phyloP scores from a whole-genome alignment of 345 rosid species.

The Populus tremula region DNA sequence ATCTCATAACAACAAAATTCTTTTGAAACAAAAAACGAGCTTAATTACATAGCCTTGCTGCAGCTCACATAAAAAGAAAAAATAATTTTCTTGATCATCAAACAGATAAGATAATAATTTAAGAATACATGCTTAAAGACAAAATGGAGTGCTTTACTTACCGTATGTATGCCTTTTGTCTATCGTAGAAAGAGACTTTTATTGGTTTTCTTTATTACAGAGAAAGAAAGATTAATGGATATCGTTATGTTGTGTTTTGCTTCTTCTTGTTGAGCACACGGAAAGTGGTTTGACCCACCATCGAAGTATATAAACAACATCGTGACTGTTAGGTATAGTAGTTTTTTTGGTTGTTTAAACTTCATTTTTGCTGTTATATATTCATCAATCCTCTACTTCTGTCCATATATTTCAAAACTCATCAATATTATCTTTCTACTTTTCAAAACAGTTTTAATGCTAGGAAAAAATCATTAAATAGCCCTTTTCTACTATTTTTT shows the following conservation, averaged over 20 bases:
- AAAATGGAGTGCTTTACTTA: slow-evolving; percentile 7
- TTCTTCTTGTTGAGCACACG: slow-evolving; percentile 21
- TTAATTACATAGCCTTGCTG: neutral
- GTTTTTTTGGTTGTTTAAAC: neutral
- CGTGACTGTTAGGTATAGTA: slow-evolving; percentile 27
- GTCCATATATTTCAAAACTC: neutral
- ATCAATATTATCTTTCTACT: neutral
- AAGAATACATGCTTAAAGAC: neutral
- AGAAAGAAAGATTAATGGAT: neutral
- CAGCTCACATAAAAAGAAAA: neutral
- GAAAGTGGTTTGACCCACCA: slow-evolving; percentile 37
- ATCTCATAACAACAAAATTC: neutral
- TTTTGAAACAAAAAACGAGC: neutral
- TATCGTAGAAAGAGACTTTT: slow-evolving; percentile 4
- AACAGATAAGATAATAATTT: slow-evolving; percentile 1
- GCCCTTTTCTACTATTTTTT: neutral
- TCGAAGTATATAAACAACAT: neutral
- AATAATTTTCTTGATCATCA: neutral
- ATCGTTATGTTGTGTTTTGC: neutral
- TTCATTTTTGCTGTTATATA: neutral
- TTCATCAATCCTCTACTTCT: neutral
- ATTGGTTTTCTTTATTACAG: neutral
- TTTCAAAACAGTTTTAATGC: neutral
- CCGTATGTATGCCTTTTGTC: neutral
- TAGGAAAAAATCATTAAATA: neutral